Evolutionary conservation across 2,329 filamentous ascomycete species (phyloP).

Genomic region (Alternaria brassicicola): DNA sequence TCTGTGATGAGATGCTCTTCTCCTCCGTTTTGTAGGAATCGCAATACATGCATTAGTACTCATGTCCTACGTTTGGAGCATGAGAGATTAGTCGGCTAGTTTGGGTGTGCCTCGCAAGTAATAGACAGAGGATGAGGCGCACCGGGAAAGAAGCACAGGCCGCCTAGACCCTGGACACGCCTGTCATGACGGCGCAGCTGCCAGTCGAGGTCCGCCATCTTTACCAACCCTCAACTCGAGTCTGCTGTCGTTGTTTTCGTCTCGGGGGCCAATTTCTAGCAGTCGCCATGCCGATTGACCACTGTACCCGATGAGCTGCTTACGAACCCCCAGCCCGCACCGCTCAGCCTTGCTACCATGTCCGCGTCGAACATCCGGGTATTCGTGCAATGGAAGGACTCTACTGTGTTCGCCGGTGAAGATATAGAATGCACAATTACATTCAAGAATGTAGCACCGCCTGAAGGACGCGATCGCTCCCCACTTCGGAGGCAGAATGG

Average conservation of each 20-base stretch:
- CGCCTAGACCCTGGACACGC: slow-evolving; percentile 3
- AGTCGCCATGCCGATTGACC: slow-evolving; percentile 38
- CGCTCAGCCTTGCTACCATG: slow-evolving; percentile 39
- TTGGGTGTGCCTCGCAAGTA: too few species aligned
- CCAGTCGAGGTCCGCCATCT: slow-evolving; percentile 1
- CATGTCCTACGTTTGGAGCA: too few species aligned
- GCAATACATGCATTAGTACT: too few species aligned
- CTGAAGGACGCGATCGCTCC: slow-evolving; percentile 48
- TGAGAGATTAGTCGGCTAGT: too few species aligned
- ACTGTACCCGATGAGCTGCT: slow-evolving; percentile 42
- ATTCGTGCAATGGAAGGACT: slow-evolving; percentile 92
- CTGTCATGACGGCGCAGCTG: slow-evolving; percentile 15
- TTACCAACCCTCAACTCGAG: slow-evolving; percentile 1
- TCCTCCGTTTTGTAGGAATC: too few species aligned
- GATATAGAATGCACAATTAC: slow-evolving; percentile 94
- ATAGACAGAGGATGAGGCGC: too few species aligned
- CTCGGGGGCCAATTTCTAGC: slow-evolving; percentile 12
- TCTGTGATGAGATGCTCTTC: too few species aligned
- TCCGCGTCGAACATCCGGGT: slow-evolving; percentile 76
- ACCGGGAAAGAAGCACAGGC: slow-evolving; percentile 2
- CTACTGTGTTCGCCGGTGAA: slow-evolving; percentile 95
- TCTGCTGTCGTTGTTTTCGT: slow-evolving; percentile 10
- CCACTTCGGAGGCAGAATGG: slow-evolving; percentile 45
- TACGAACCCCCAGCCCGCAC: slow-evolving; percentile 34
- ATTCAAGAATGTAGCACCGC: slow-evolving; percentile 80